phyloP scores from a whole-genome alignment of 164 flowering plant genomes.

The Houttuynia cordata region DNA sequence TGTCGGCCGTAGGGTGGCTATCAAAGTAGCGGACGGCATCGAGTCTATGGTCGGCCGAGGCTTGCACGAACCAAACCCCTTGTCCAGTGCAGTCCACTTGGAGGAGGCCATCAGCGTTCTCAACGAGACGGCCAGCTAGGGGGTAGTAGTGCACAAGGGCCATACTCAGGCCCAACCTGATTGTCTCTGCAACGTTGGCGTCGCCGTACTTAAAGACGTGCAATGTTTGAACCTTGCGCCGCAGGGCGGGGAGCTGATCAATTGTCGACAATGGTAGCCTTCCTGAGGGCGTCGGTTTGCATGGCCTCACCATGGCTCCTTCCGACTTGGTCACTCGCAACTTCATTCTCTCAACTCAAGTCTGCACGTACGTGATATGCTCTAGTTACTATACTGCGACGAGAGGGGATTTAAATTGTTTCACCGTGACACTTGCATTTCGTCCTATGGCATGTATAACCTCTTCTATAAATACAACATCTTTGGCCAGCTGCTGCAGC shows the following conservation, averaged over 20 bases:
- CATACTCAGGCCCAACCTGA: constrained; percentile 37
- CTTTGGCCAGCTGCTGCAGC: no score
- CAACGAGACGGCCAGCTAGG: constrained; percentile 46
- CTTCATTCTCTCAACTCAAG: constrained; percentile 14
- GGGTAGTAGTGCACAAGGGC: constrained; percentile 63
- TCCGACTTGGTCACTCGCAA: constrained; percentile 25
- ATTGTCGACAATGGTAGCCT: constrained; percentile 34
- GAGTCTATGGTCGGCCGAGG: constrained; percentile 32
- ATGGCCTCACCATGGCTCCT: constrained; percentile 23
- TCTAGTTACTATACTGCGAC: no score
- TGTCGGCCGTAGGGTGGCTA: constrained; percentile 14
- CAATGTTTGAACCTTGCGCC: constrained; percentile 35
- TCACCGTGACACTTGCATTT: no score
- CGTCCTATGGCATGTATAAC: no score
- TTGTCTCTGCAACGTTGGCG: constrained; percentile 17
- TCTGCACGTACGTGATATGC: no score
- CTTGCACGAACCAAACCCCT: constrained; percentile 55
- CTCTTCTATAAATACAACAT: no score
- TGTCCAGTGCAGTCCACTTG: constrained; percentile 37
- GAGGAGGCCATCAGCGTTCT: constrained; percentile 14
- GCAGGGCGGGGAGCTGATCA: constrained; percentile 30
- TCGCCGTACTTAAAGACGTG: constrained; percentile 39
- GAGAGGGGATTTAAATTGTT: no score
- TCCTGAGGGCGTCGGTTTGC: constrained; percentile 25
- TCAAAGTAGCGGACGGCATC: constrained; percentile 29